These are phyloP conservation scores for Helotiales sp. DNA, from an alignment of 2,329 filamentous ascomycete genomes.

Conservation along the genomic window DNA sequence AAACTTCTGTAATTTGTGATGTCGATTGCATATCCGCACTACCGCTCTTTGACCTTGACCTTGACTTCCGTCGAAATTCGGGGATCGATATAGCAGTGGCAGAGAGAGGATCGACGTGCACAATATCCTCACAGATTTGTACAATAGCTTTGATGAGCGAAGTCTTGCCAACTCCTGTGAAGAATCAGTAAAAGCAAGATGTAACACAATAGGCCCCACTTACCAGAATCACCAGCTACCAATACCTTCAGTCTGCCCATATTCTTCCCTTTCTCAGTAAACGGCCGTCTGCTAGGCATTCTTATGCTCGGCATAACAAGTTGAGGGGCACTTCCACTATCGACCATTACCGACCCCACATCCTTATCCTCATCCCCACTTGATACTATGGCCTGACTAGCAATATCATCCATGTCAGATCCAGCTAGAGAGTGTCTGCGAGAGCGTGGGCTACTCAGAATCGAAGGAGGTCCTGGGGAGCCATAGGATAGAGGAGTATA, in stretches of 20 bases:
- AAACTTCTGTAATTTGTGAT: slow-evolving; percentile 61
- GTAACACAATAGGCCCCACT: slow-evolving; percentile 15
- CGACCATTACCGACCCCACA: slow-evolving; percentile 45
- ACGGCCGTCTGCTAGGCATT: slow-evolving; percentile 85
- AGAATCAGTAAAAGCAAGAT: slow-evolving; percentile 18
- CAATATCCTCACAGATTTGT: slow-evolving; percentile 85
- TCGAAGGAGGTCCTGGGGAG: slow-evolving; percentile 42
- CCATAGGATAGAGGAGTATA: slow-evolving; percentile 46
- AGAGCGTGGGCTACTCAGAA: slow-evolving; percentile 52
- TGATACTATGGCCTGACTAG: slow-evolving; percentile 37
- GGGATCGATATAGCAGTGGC: slow-evolving; percentile 33
- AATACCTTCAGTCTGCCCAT: slow-evolving; percentile 89
- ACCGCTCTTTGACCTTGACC: slow-evolving; percentile 27
- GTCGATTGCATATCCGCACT: slow-evolving; percentile 35
- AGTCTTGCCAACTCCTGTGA: slow-evolving; percentile 78
- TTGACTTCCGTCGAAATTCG: slow-evolving; percentile 30
- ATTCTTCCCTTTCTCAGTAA: slow-evolving; percentile 81
- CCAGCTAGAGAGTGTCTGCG: slow-evolving; percentile 50
- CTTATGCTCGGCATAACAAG: slow-evolving; percentile 97
- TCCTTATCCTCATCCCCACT: slow-evolving; percentile 40
- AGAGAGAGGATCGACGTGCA: slow-evolving; percentile 72
- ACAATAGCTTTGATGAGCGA: slow-evolving; percentile 87
- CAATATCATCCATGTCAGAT: slow-evolving; percentile 47
- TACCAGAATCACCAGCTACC: slow-evolving; percentile 77
- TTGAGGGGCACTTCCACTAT: slow-evolving; percentile 65